These are phyloP conservation scores for Pyrenochaeta sp. DNA, from an alignment of 2,329 filamentous ascomycete genomes.

Conservation along the genomic window DNA sequence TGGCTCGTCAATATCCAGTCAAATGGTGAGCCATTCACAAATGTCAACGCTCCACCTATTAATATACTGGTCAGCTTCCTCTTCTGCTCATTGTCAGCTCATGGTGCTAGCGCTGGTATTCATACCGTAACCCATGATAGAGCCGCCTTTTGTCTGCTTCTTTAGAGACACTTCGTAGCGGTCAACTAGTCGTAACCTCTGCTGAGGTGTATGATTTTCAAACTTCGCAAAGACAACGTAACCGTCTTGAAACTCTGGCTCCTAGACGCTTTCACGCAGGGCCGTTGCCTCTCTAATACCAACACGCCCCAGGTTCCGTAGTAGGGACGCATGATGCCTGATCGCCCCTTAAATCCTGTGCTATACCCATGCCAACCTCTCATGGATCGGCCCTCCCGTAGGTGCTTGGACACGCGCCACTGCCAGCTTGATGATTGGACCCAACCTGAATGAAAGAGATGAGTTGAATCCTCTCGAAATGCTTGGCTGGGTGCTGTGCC, in stretches of 20 bases:
- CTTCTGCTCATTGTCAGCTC: background rate
- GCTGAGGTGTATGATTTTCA: slow-evolving; percentile 4
- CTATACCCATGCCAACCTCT: slow-evolving; percentile 5
- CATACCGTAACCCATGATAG: slow-evolving; percentile 40
- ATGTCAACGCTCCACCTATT: slow-evolving; percentile 46
- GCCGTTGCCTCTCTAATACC: slow-evolving; percentile 13
- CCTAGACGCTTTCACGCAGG: slow-evolving; percentile 1
- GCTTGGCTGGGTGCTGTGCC: slow-evolving; percentile 4
- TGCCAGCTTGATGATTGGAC: slow-evolving; percentile 14
- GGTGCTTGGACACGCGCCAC: slow-evolving; percentile 6
- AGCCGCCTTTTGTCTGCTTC: slow-evolving; percentile 5
- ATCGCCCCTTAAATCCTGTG: slow-evolving; percentile 4
- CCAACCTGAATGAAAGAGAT: background rate
- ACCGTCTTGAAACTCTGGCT: background rate
- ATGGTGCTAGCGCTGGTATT: background rate
- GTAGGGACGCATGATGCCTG: slow-evolving; percentile 10
- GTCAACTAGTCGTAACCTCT: slow-evolving; percentile 1
- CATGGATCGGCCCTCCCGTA: slow-evolving; percentile 9
- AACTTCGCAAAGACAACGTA: slow-evolving; percentile 4
- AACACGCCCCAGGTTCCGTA: slow-evolving; percentile 6
- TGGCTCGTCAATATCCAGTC: slow-evolving; percentile 44
- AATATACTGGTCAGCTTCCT: background rate
- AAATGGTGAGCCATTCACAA: slow-evolving; percentile 54
- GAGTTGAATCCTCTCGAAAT: background rate
- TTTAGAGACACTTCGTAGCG: background rate